Conservation (phyloP, 208 protist species). For the Crithidia bombi region DNA sequence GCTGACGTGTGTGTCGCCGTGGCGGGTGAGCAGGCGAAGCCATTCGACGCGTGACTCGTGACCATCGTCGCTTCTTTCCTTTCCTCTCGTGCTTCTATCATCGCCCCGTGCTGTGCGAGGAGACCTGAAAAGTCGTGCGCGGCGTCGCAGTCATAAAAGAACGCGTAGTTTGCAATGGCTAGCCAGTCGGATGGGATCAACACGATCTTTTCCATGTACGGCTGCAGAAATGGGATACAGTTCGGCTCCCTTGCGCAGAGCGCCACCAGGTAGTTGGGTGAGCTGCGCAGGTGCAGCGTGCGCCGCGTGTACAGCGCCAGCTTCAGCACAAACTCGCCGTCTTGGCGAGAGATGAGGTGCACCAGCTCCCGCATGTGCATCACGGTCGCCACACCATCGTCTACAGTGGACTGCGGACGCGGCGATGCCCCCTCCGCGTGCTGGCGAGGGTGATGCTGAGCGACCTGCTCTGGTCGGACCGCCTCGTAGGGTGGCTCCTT, state of each 20-base stretch:
- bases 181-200: constrained; percentile 95
- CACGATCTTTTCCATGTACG: constrained; percentile 87
- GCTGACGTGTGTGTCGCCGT: background rate
- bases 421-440: background rate
- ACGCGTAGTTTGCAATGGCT: constrained; percentile 86
- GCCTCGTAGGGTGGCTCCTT: constrained; percentile 70
- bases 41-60: background rate
- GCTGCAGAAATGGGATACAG: constrained; percentile 84
- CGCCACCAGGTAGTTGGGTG: constrained; percentile 90
- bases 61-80: background rate
- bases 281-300: constrained; percentile 92
- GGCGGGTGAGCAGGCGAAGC: background rate
- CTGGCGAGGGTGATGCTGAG: background rate
- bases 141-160: constrained; percentile 57
- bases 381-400: constrained; percentile 26
- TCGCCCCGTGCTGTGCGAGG: background rate
- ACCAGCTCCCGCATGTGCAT: constrained; percentile 57
- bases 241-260: constrained; percentile 75
- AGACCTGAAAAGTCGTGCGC: constrained; percentile 21
- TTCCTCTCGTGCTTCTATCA: background rate
- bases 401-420: background rate
- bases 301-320: constrained; percentile 91
- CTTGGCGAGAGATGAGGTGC: constrained; percentile 57
- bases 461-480: background rate
- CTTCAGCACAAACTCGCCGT: constrained; percentile 93